Evolutionary conservation across 164 flowering plant genomes (phyloP).

Genomic region (Liquidambar formosana): DNA sequence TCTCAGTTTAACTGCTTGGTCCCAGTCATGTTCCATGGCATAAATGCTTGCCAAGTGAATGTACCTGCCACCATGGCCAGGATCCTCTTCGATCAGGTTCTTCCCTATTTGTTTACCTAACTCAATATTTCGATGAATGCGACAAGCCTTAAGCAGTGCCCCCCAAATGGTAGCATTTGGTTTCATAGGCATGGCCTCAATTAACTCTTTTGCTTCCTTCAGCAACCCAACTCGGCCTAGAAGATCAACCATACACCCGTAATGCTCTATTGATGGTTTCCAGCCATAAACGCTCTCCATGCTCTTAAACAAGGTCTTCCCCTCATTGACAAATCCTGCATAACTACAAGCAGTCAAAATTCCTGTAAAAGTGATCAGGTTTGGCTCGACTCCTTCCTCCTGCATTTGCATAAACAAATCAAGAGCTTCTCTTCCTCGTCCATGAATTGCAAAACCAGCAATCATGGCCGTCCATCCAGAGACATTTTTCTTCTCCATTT

Average conservation of each 20-base stretch:
- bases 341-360: constrained; percentile 54
- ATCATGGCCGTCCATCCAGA: constrained; percentile 54
- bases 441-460: constrained; percentile 50
- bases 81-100: constrained; percentile 36
- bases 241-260: constrained; percentile 61
- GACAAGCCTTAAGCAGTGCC: constrained; percentile 48
- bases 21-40: constrained; percentile 37
- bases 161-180: constrained; percentile 54
- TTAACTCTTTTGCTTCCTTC: constrained; percentile 42
- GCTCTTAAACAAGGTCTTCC: constrained; percentile 31
- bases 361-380: constrained; percentile 43
- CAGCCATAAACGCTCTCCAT: constrained; percentile 33
- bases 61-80: constrained; percentile 46
- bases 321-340: constrained; percentile 50
- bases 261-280: constrained; percentile 47
- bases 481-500: constrained; percentile 26
- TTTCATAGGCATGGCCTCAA: constrained; percentile 41
- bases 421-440: constrained; percentile 51
- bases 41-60: constrained; percentile 42
- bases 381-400: constrained; percentile 42
- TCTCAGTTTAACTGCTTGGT: constrained; percentile 38
- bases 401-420: constrained; percentile 35
- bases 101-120: constrained; percentile 39
- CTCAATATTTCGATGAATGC: constrained; percentile 35
- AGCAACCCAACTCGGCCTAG: constrained; percentile 53